phyloP scores from a whole-genome alignment of 805 yeast genomes.

The Candida nonsorbophila region DNA sequence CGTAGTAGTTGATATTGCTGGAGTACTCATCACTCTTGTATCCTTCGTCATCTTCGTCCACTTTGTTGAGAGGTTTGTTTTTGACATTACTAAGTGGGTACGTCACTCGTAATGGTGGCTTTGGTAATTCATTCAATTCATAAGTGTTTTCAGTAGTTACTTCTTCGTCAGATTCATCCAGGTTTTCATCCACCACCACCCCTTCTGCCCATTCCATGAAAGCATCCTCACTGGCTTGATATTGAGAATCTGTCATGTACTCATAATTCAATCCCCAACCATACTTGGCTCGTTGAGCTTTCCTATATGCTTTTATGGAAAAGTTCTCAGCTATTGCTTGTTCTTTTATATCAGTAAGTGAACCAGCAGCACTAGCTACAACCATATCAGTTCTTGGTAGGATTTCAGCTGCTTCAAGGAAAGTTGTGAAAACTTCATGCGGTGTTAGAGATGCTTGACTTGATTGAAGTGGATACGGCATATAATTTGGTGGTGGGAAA shows the following conservation, averaged over 20 bases:
- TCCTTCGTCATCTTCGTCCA: conserved; percentile 4
- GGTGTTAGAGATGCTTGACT: conserved; percentile 31
- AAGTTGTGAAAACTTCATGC: conserved; percentile 26
- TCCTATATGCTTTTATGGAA: conserved; percentile 14
- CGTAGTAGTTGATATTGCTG: conserved; percentile 2
- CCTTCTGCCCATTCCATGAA: neutral
- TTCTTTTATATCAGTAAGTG: conserved; percentile 28
- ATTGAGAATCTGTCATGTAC: no score
- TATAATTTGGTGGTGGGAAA: conserved; percentile 39
- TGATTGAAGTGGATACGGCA: conserved; percentile 39
- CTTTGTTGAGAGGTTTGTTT: neutral
- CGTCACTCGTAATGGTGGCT: no score
- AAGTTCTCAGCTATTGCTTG: conserved; percentile 32
- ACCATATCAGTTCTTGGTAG: conserved; percentile 41
- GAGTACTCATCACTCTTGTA: conserved; percentile 5
- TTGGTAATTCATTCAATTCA: conserved; percentile 17
- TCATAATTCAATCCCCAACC: no score
- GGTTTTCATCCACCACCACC: neutral
- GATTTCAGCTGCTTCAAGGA: conserved; percentile 29
- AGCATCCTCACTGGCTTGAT: neutral
- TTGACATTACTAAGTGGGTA: conserved; percentile 3
- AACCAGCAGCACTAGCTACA: conserved; percentile 42
- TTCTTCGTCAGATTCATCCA: conserved; percentile 10
- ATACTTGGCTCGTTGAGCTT: no score
- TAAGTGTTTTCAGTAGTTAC: conserved; percentile 17